Evolutionary conservation across 306 rosid species (phyloP).

Genomic region (Astragalus glycyphyllos): DNA sequence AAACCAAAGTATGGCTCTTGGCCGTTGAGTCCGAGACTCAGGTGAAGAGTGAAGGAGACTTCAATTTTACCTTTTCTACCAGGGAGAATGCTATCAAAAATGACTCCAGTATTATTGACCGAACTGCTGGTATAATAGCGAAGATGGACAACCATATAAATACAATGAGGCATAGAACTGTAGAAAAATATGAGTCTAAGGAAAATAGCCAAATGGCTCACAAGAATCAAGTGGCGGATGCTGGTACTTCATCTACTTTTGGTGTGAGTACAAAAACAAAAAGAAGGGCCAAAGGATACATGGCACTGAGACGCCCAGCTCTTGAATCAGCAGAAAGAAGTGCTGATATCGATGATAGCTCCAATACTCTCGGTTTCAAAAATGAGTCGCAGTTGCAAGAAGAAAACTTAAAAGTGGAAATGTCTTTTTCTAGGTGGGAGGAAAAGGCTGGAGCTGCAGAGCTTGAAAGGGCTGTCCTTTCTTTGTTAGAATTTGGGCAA

Average conservation of each 20-base stretch:
- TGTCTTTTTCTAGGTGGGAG: slow-evolving; percentile 91
- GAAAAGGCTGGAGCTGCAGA: slow-evolving; percentile 94
- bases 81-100: slow-evolving; percentile 63
- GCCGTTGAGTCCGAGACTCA: slow-evolving; percentile 95
- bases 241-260: slow-evolving; percentile 58
- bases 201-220: slow-evolving; percentile 62
- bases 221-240: slow-evolving; percentile 69
- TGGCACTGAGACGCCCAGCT: slow-evolving; percentile 62
- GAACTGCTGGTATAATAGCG: slow-evolving; percentile 83
- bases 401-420: slow-evolving; percentile 71
- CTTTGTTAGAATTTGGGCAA: slow-evolving; percentile 95
- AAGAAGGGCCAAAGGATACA: slow-evolving; percentile 84
- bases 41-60: slow-evolving; percentile 84
- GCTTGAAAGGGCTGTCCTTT: slow-evolving; percentile 91
- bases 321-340: slow-evolving; percentile 64
- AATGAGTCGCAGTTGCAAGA: slow-evolving; percentile 70
- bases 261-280: slow-evolving; percentile 78
- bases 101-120: slow-evolving; percentile 82
- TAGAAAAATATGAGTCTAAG: slow-evolving; percentile 71
- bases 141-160: slow-evolving; percentile 91
- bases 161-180: slow-evolving; percentile 59
- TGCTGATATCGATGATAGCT: slow-evolving; percentile 70
- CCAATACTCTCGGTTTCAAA: slow-evolving; percentile 54
- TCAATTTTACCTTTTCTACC: slow-evolving; percentile 60
- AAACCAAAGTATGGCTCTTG: slow-evolving; percentile 96